These are phyloP conservation scores for Jackrogersella minutella DNA, from an alignment of 495 filamentous ascomycete genomes.

Conservation along the genomic window DNA sequence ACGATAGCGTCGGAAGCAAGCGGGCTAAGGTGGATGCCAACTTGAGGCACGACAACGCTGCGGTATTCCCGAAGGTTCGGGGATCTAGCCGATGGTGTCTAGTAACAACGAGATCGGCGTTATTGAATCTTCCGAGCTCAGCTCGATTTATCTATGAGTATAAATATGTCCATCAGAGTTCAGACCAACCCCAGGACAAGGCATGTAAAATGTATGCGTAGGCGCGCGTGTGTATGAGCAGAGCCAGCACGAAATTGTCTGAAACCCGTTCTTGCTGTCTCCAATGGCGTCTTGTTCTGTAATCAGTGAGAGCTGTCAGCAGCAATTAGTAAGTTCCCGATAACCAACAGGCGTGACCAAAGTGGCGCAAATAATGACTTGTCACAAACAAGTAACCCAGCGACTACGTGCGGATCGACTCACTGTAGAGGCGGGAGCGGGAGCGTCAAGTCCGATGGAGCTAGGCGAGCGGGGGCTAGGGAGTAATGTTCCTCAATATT, in stretches of 20 bases:
- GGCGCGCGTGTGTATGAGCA: conserved; percentile 4
- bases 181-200: conserved; percentile 7
- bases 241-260: neutral
- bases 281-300: neutral
- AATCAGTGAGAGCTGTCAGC: neutral
- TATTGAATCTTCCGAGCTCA: conserved; percentile 14
- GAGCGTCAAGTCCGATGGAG: conserved; percentile 19
- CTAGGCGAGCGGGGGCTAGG: conserved; percentile 8
- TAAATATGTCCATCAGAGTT: conserved; percentile 22
- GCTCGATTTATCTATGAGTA: conserved; percentile 17
- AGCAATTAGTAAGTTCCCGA: conserved; percentile 14
- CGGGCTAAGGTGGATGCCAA: conserved; percentile 16
- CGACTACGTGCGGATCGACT: conserved; percentile 3
- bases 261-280: neutral
- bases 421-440: conserved; percentile 17
- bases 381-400: neutral
- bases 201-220: conserved; percentile 6
- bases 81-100: neutral
- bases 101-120: neutral
- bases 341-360: neutral
- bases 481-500: neutral
- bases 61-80: neutral
- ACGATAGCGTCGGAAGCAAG: conserved; percentile 20
- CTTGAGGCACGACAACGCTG: neutral
- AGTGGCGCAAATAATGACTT: conserved; percentile 23